Evolutionary conservation across 352 stramenopile species (phyloP).

Genomic region (Phytopythium sindhum): DNA sequence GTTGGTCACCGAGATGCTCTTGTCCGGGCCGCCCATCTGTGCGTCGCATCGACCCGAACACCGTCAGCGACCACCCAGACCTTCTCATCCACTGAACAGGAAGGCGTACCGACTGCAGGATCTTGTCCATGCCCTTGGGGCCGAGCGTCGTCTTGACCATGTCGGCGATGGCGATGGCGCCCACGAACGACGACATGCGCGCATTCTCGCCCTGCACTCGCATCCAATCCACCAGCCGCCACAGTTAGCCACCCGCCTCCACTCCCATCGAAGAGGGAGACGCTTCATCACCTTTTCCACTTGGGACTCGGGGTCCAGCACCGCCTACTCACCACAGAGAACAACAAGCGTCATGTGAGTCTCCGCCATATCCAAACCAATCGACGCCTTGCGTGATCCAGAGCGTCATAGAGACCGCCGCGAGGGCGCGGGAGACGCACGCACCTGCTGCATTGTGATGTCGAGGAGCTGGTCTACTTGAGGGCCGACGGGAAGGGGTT

Average conservation of each 20-base stretch:
- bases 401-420: neutral
- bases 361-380: neutral
- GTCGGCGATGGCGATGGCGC: slow-evolving; percentile 99
- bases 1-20: slow-evolving; percentile 96
- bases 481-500: neutral
- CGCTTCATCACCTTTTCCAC: slow-evolving; percentile 57
- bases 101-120: slow-evolving; percentile 91
- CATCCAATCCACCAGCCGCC: neutral
- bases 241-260: neutral
- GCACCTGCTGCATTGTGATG: slow-evolving; percentile 16
- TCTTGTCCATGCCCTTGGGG: slow-evolving; percentile 99
- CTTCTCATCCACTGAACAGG: neutral
- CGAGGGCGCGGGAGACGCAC: neutral
- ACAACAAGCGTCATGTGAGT: neutral
- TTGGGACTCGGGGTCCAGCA: slow-evolving; percentile 78
- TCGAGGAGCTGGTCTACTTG: neutral
- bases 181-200: slow-evolving; percentile 98
- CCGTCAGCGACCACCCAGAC: slow-evolving; percentile 1
- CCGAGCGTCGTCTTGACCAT: slow-evolving; percentile 99
- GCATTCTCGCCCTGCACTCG: slow-evolving; percentile 97
- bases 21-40: slow-evolving; percentile 74
- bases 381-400: neutral
- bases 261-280: neutral
- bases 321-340: slow-evolving; percentile 29
- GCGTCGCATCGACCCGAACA: neutral